phyloP scores from a whole-genome alignment of 768 basidiomycete species.

The Rickenella mellea region DNA sequence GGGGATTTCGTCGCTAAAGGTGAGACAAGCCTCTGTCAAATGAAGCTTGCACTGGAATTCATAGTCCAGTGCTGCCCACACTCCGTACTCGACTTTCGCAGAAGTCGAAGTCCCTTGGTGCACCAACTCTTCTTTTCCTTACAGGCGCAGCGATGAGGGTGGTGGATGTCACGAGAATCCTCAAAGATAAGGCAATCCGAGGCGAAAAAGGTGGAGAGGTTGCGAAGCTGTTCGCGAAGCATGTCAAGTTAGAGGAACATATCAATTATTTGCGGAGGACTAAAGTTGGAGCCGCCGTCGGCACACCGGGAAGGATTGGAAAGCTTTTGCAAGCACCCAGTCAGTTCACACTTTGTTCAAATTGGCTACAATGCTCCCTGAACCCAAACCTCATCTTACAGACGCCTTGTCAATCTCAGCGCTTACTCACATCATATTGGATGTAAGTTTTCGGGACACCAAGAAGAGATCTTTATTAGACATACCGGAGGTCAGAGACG shows the following conservation, averaged over 20 bases:
- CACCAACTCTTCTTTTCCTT: conserved; percentile 80
- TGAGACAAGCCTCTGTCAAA: conserved; percentile 21
- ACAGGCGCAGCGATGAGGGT: conserved; percentile 87
- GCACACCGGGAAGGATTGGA: conserved; percentile 86
- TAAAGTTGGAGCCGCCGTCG: conserved; percentile 82
- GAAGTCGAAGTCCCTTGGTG: conserved; percentile 65
- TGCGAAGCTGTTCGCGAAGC: conserved; percentile 92
- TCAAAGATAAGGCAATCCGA: conserved; percentile 58
- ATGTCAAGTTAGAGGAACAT: conserved; percentile 87
- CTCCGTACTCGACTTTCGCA: conserved; percentile 66
- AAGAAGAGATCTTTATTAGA: conserved; percentile 73
- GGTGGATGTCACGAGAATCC: conserved; percentile 71
- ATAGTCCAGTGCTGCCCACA: conserved; percentile 46
- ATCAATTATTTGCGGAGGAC: conserved; percentile 74
- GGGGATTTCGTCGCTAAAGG: conserved; percentile 70
- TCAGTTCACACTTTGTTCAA: conserved; percentile 17
- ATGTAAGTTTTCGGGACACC: conserved; percentile 60
- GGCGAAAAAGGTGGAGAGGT: conserved; percentile 86
- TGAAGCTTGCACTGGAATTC: background rate
- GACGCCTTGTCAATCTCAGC: conserved; percentile 66
- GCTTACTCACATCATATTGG: conserved; percentile 78
- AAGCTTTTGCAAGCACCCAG: conserved; percentile 73
- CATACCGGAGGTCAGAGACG: conserved; percentile 76
- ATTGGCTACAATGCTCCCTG: background rate
- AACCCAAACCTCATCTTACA: conserved; percentile 20